Conservation (phyloP, 371 early-diverging fungal genomes). For the Rhizopus microsporus region DNA sequence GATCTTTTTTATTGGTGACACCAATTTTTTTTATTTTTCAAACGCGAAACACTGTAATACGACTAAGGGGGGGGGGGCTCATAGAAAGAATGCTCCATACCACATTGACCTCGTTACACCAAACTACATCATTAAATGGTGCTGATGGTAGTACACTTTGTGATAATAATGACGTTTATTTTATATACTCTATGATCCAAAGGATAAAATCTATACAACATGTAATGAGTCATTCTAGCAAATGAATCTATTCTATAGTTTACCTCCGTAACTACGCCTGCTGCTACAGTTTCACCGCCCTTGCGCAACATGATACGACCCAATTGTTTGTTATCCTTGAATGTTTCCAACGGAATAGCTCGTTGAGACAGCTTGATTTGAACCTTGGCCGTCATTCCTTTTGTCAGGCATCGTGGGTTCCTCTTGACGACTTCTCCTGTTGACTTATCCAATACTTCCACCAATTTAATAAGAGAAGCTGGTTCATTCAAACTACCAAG, state of each 20-base stretch:
- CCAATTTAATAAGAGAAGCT: slow-evolving; percentile 71
- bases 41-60: too few species aligned
- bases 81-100: too few species aligned
- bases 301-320: slow-evolving; percentile 89
- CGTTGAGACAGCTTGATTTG: slow-evolving; percentile 70
- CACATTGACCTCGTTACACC: neutral
- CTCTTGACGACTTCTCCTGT: slow-evolving; percentile 83
- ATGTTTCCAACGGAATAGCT: slow-evolving; percentile 84
- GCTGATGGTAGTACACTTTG: neutral
- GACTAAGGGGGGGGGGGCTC: too few species aligned
- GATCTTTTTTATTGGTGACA: too few species aligned
- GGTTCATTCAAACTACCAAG: slow-evolving; percentile 81
- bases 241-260: slow-evolving; percentile 1
- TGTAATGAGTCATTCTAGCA: neutral
- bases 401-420: slow-evolving; percentile 81
- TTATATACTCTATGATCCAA: slow-evolving; percentile 34
- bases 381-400: slow-evolving; percentile 82
- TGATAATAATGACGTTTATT: slow-evolving; percentile 4
- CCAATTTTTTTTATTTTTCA: too few species aligned
- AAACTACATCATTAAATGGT: neutral
- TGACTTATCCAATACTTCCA: slow-evolving; percentile 74
- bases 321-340: slow-evolving; percentile 81
- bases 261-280: slow-evolving; percentile 81
- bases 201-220: slow-evolving; percentile 44
- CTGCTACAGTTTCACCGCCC: slow-evolving; percentile 87